Evolutionary conservation across 139 green algal species (phyloP).

Genomic region (Chlorella sp.): DNA sequence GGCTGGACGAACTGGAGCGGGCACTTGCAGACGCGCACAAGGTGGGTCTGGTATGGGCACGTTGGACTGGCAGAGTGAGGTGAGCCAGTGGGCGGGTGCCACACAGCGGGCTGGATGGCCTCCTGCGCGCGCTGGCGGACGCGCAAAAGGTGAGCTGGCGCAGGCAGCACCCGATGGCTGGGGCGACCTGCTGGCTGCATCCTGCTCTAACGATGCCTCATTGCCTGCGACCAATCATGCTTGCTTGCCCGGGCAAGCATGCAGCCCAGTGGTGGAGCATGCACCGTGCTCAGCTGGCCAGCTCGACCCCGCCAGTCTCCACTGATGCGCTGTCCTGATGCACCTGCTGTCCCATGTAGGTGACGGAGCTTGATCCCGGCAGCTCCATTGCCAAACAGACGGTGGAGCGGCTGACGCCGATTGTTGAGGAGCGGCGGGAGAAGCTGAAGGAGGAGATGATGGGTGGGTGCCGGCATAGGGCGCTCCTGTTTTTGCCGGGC

Average conservation of each 20-base stretch:
- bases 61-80: too few species aligned
- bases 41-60: constrained; percentile 45
- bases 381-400: constrained; percentile 54
- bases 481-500: too few species aligned
- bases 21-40: constrained; percentile 77
- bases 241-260: too few species aligned
- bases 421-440: constrained; percentile 84
- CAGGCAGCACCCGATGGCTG: background rate
- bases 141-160: too few species aligned
- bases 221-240: background rate
- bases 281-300: background rate
- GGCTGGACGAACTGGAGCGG: constrained; percentile 83
- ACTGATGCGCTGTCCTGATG: too few species aligned
- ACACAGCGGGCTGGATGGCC: too few species aligned
- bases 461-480: background rate
- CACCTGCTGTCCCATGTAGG: constrained; percentile 27
- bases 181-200: background rate
- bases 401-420: constrained; percentile 69
- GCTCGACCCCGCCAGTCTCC: too few species aligned
- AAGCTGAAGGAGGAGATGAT: constrained; percentile 95
- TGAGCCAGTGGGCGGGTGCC: too few species aligned
- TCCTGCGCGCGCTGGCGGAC: too few species aligned
- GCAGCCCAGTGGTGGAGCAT: too few species aligned
- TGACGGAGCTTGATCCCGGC: constrained; percentile 73
- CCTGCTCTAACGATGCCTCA: background rate